Evolutionary conservation across 192 early-diverging fungal species (phyloP).

Genomic region (Podila minutissima): DNA sequence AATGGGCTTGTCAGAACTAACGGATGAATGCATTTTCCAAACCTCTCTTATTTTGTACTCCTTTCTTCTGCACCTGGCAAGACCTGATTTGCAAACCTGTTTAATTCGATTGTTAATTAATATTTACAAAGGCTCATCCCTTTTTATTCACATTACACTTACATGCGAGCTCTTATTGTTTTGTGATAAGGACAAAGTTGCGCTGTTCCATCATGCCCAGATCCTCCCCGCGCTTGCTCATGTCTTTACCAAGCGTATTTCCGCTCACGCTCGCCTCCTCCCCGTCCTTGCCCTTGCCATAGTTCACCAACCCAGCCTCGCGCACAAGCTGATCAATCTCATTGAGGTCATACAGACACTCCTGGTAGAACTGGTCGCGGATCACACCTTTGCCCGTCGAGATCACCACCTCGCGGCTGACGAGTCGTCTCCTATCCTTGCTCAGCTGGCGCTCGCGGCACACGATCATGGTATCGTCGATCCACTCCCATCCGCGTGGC

Average conservation of each 20-base stretch:
- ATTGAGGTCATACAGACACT: slow-evolving; percentile 59
- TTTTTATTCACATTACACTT: background rate
- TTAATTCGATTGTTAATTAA: background rate
- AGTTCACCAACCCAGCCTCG: slow-evolving; percentile 8
- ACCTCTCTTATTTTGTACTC: too few species aligned
- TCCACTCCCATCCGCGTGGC: slow-evolving; percentile 71
- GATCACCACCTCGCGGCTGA: slow-evolving; percentile 66
- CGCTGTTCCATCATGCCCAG: slow-evolving; percentile 75
- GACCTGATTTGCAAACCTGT: background rate
- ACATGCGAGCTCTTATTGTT: background rate
- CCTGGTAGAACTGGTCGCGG: slow-evolving; percentile 74
- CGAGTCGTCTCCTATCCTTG: slow-evolving; percentile 60
- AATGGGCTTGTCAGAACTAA: too few species aligned
- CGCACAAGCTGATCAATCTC: slow-evolving; percentile 56
- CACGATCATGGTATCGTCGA: slow-evolving; percentile 70
- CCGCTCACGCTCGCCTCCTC: background rate
- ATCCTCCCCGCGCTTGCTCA: slow-evolving; percentile 70
- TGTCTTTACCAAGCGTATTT: slow-evolving; percentile 46
- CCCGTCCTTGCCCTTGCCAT: background rate
- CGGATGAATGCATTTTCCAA: too few species aligned
- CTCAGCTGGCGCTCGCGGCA: slow-evolving; percentile 70
- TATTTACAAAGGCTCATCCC: background rate
- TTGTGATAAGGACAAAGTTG: slow-evolving; percentile 20
- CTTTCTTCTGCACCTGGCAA: too few species aligned
- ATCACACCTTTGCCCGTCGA: slow-evolving; percentile 62